These are phyloP conservation scores for Kuraishia cidri DNA, from an alignment of 805 yeast genomes.

Conservation along the genomic window DNA sequence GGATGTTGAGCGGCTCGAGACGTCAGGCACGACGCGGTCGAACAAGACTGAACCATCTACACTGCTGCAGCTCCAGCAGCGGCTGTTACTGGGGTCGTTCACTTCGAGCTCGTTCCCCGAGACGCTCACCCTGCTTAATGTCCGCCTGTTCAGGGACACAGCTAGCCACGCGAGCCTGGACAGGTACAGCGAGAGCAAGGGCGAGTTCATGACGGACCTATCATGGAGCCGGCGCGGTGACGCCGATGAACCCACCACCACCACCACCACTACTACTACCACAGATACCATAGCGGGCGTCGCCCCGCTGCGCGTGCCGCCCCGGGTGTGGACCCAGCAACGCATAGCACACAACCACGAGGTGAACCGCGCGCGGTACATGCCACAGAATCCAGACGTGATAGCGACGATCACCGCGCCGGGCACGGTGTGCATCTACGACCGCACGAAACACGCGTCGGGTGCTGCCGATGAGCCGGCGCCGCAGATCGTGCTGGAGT, in stretches of 20 bases:
- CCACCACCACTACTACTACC: constrained; percentile 17
- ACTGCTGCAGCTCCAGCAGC: constrained; percentile 18
- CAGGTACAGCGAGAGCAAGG: constrained; percentile 25
- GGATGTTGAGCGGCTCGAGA: constrained; percentile 25
- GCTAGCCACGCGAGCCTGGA: constrained; percentile 7
- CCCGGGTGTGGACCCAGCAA: constrained; percentile 34
- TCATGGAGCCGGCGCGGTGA: too few relatives aligned
- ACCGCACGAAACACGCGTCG: constrained; percentile 74
- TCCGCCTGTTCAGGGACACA: not conserved
- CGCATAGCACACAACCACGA: constrained; percentile 63
- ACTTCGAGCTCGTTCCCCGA: constrained; percentile 53
- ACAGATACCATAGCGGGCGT: too few relatives aligned
- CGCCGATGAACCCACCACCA: constrained; percentile 16
- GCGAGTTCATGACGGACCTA: constrained; percentile 19
- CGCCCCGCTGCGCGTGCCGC: not conserved
- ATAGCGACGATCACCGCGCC: constrained; percentile 61
- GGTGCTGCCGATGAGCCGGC: constrained; percentile 24
- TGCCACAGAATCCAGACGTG: constrained; percentile 85
- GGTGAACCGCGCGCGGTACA: constrained; percentile 60
- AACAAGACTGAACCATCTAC: too few relatives aligned
- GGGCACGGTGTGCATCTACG: constrained; percentile 64
- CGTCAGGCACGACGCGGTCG: constrained; percentile 5
- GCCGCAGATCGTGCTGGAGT: constrained; percentile 23
- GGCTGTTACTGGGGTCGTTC: constrained; percentile 54
- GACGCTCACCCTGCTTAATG: constrained; percentile 19